Evolutionary conservation across 169 alveolate species (phyloP).

Genomic region (Plasmodium gonderi): DNA sequence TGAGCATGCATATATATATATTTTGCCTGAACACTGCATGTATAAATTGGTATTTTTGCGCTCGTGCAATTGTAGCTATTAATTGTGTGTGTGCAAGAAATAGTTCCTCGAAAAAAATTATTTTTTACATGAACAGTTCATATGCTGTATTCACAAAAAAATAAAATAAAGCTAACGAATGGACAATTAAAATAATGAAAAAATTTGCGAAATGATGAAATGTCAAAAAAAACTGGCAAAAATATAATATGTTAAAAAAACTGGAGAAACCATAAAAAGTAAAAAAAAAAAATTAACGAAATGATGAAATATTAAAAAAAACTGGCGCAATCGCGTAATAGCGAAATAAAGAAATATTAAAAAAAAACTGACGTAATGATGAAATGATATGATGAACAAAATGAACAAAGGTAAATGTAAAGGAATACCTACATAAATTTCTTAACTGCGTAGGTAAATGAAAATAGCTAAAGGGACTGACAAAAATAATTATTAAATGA

Average conservation of each 20-base stretch:
- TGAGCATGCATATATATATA: not conserved
- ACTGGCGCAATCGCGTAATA: too few relatives aligned
- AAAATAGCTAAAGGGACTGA: too few relatives aligned
- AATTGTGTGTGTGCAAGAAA: slow-evolving; percentile 25
- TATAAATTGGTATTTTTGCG: not conserved
- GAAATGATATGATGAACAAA: too few relatives aligned
- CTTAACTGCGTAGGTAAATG: too few relatives aligned
- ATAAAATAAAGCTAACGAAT: slow-evolving; percentile 7
- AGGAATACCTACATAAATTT: too few relatives aligned
- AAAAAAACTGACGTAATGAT: too few relatives aligned
- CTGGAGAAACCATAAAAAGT: not conserved
- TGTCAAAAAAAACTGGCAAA: slow-evolving; percentile 17
- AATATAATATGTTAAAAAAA: slow-evolving; percentile 3
- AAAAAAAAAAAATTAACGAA: too few relatives aligned
- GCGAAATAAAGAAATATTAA: too few relatives aligned
- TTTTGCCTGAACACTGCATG: not conserved
- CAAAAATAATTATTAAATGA: too few relatives aligned
- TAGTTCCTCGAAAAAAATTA: not conserved
- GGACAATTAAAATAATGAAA: slow-evolving; percentile 8
- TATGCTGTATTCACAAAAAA: slow-evolving; percentile 33
- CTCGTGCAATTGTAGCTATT: slow-evolving; percentile 22
- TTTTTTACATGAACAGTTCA: slow-evolving; percentile 37
- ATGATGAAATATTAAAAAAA: too few relatives aligned
- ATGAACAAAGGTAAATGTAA: too few relatives aligned
- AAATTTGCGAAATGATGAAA: not conserved